Percentiles rank a stretch among this genome's conserved stretches.
Evolutionary conservation across 495 filamentous ascomycete genomes (phyloP).

Genomic region (Astrothelium macrocarpum): DNA sequence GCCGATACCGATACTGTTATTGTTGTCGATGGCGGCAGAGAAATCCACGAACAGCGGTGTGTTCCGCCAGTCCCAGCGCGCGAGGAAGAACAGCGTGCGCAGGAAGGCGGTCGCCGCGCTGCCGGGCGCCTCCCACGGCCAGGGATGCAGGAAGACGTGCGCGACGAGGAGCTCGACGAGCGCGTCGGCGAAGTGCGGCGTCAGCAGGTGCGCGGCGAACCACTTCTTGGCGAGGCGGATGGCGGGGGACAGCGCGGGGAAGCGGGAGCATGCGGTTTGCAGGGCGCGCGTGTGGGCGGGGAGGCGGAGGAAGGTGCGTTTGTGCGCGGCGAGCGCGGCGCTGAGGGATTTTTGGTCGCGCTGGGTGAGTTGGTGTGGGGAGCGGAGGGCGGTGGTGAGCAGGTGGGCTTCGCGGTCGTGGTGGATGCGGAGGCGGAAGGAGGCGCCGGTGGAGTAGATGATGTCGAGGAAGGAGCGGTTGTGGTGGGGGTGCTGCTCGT

Average conservation of each 20-base stretch:
- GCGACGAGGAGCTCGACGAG: conserved; percentile 71
- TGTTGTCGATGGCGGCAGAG: neutral
- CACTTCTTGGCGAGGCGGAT: conserved; percentile 85
- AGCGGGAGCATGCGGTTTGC: conserved; percentile 65
- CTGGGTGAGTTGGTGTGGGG: conserved; percentile 68
- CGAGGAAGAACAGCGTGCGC: conserved; percentile 63
- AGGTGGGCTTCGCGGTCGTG: conserved; percentile 78
- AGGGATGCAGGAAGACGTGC: conserved; percentile 67
- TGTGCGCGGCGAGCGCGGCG: conserved; percentile 55
- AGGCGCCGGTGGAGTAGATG: conserved; percentile 54
- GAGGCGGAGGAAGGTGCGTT: conserved; percentile 56
- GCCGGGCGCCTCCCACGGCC: conserved; percentile 71
- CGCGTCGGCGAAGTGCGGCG: conserved; percentile 63
- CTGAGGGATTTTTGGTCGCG: conserved; percentile 58
- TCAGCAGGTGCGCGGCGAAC: conserved; percentile 76
- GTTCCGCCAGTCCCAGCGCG: conserved; percentile 83
- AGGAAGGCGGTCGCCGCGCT: conserved; percentile 74
- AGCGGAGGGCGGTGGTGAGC: conserved; percentile 67
- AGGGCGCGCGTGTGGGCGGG: conserved; percentile 76
- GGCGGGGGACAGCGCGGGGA: conserved; percentile 70
- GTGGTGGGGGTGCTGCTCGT: conserved; percentile 49
- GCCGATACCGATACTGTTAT: neutral
- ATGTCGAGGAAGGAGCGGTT: conserved; percentile 84
- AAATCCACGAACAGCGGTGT: conserved; percentile 75
- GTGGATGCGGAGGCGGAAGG: conserved; percentile 60